Percentiles rank a stretch among this genome's conserved stretches.
Conservation (phyloP, 768 basidiomycete genomes). For the Hypholoma sublateritium region DNA sequence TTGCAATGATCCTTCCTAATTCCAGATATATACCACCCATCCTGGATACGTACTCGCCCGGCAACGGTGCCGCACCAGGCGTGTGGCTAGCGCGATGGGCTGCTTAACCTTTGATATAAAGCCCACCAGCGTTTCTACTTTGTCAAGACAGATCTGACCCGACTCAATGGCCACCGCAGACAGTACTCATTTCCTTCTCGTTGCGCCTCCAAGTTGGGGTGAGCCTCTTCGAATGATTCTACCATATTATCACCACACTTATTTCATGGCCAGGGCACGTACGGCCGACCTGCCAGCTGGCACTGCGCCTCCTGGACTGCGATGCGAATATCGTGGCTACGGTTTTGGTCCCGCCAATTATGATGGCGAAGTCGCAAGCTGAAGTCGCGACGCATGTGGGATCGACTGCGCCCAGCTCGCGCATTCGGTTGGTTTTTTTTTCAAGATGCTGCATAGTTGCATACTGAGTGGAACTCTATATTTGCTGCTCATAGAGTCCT, state of each 20-base stretch:
- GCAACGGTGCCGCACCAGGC: no score
- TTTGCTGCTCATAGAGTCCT: background rate
- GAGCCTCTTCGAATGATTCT: background rate
- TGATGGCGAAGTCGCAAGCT: background rate
- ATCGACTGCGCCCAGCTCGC: background rate
- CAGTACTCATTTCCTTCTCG: background rate
- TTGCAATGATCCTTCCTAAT: no score
- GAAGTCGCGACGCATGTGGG: background rate
- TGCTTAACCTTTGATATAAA: no score
- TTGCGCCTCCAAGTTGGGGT: background rate
- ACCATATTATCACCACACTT: background rate
- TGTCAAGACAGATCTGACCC: no score
- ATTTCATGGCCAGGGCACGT: background rate
- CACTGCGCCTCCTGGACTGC: background rate
- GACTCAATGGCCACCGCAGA: background rate
- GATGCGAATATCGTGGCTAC: background rate
- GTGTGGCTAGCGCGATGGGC: no score
- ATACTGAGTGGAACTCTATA: background rate
- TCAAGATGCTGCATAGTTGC: no score
- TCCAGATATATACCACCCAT: no score
- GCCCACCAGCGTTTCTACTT: no score
- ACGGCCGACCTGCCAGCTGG: background rate
- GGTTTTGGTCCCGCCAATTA: background rate
- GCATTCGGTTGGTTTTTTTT: constrained; percentile 7
- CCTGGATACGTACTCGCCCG: no score